phyloP scores from a whole-genome alignment of 1,284 basidiomycete species.

The Trichosporon coremiiforme region DNA sequence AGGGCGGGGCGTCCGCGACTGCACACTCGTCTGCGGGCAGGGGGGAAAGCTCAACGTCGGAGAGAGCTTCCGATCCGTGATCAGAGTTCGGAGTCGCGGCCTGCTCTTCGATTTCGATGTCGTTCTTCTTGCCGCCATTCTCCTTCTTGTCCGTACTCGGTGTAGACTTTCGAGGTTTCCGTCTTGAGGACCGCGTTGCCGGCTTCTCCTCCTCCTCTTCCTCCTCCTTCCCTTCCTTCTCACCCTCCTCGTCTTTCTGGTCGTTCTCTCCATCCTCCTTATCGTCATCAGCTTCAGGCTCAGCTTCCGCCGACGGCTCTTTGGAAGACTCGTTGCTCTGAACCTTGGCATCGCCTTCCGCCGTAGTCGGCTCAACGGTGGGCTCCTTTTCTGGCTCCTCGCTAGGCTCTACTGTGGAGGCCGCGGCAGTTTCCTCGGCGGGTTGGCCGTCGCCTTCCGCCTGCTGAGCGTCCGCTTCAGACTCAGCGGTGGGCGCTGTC shows the following conservation, averaged over 20 bases:
- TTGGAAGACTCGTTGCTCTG: neutral
- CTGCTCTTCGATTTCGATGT: conserved; percentile 16
- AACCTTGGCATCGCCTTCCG: conserved; percentile 17
- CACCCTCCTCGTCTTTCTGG: neutral
- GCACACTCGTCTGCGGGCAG: conserved; percentile 24
- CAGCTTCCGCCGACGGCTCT: conserved; percentile 26
- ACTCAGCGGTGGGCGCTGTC: neutral
- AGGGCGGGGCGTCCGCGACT: conserved; percentile 14
- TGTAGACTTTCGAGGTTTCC: neutral
- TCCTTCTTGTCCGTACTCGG: conserved; percentile 1
- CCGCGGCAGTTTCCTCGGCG: conserved; percentile 2
- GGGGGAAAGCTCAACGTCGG: conserved; percentile 21
- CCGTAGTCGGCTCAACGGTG: neutral
- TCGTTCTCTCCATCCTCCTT: neutral
- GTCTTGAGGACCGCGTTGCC: neutral
- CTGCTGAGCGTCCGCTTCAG: neutral
- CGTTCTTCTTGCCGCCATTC: neutral
- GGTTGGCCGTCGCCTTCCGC: neutral
- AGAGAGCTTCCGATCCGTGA: conserved; percentile 2
- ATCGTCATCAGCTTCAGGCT: conserved; percentile 17
- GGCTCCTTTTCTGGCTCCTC: conserved; percentile 16
- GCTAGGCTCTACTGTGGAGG: neutral
- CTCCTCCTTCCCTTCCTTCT: neutral
- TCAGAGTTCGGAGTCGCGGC: neutral
- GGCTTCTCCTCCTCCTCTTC: conserved; percentile 39